Base-by-base conservation (phyloP, 371 early-diverging fungal genomes). In the Dichotomocladium elegans region DNA sequence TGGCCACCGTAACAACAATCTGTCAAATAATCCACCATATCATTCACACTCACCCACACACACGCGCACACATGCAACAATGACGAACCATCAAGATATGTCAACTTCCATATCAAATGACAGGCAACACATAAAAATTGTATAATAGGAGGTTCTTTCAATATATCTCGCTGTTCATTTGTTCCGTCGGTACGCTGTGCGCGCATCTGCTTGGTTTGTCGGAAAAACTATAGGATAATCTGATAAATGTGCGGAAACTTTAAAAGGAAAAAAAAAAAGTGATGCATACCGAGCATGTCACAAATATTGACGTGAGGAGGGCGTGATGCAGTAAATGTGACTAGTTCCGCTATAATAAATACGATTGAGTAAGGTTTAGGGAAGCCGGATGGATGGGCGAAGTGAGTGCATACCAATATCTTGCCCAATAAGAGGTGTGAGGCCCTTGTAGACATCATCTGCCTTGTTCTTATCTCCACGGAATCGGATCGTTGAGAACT, bases 401-500 rank as follows among this genome's bases (percentile, higher is more conserved):
- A 43, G n/a, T n/a, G n/a, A 17, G 5, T 17, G 8, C 56, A 50
- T 68, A 83, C 80, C 53, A 66, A 85, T 64, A 64, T 92, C 93
- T 26, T 86, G 67, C 1, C 80, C 89, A 1, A 74, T 71, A 62
- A 92, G 66, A 11, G 90, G 90, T 15, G 82, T 62, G 3, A 88
- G 51, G 0, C 95, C 94, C 46, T 82, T 75, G 63, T 92, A 94
- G 0, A 92, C 91, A n/a, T 66, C 67, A 40, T 87, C 89, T 0
- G 94, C 94, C 61, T 78, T 85, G n/a, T 63, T 58, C 61, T 85
- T 82, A 62, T 95, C 91, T 0, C 95, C 95, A 21, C 66, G 52
- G 70, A 89, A 94, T 14, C 96, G 79, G 15, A 96, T 80, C 9
- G 88, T 73, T 14, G 90, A 90, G 79, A 95, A 96, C 63, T 96